A percentile compares a stretch with the other conserved stretches of the same genome.
phyloP scores from a whole-genome alignment of 176 grass and related monocot genomes.

The Bromus sterilis region DNA sequence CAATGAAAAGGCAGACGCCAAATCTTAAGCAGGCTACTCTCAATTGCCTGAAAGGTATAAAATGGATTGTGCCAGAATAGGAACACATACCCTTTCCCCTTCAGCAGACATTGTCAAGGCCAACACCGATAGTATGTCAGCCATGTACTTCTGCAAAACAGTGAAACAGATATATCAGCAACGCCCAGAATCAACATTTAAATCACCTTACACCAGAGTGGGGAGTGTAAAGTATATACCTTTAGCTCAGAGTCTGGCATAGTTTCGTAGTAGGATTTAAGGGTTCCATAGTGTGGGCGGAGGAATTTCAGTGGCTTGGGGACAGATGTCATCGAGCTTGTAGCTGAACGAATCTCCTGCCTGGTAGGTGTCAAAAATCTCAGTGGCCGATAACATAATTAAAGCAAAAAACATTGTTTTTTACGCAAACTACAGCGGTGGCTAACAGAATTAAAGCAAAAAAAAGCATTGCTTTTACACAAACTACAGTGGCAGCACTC shows the following conservation, averaged over 20 bases:
- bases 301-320: constrained; percentile 96
- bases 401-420: neutral
- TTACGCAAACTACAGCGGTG: neutral
- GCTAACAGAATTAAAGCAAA: neutral
- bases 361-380: constrained; percentile 16
- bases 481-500: neutral
- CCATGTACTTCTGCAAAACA: constrained; percentile 68
- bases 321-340: constrained; percentile 95
- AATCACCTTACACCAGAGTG: neutral
- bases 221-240: constrained; percentile 18
- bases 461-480: neutral
- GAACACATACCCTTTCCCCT: constrained; percentile 77
- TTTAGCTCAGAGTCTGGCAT: constrained; percentile 79
- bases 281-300: constrained; percentile 79
- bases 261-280: constrained; percentile 66
- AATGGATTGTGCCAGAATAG: neutral
- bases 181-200: neutral
- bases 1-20: neutral
- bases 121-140: constrained; percentile 80
- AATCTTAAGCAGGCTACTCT: neutral
- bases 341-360: constrained; percentile 87
- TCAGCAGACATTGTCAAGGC: constrained; percentile 89
- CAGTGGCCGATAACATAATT: neutral
- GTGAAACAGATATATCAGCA: neutral
- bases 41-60: neutral